Base-by-base conservation (phyloP, 441 rosid species). In the Pelargonium myrrhifolium region DNA sequence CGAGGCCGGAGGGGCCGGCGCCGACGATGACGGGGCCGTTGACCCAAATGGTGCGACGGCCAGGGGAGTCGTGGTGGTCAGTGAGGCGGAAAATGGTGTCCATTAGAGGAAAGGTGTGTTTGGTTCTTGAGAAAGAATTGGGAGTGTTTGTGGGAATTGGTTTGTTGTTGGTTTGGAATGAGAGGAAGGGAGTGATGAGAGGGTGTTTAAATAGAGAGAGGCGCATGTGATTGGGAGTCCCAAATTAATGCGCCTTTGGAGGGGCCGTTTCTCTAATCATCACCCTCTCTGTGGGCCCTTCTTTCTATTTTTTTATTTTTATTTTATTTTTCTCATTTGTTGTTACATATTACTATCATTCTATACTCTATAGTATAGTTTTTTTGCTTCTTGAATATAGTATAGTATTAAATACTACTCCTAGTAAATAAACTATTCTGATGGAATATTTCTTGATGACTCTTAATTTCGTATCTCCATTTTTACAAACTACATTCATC, bases 1-100 rank as follows among this genome's bases (percentile, higher is more conserved):
- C 90, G 45, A 93, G 63, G 66, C 99, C 99, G 15, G 99, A 91
- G 0, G 99, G 99, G 14, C 99, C 99, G 1, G 97, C 99, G 6
- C 99, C 99, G 39, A 93, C 79, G 11, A 93, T 86, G 67, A 93
- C 82, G 31, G 96, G 93, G 6, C 90, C 89, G 5, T 71, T 51
- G 61, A 86, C 78, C 51, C 51, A 45, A 9, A 45, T 45, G 51
- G n/a, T 10, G 14, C 51, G 51, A 3, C 14, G 51, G 14, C 0
- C n/a, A n/a, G 26, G 26, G 26, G 26, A 24, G 26, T 24, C 1
- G 26, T 24, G 26, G 26, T 24, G 26, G 26, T 24, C 26, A 24
- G 26, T 24, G 26, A 24, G 26, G 26, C 26, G 26, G 26, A 24
- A 24, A 2, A 24, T 1, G 26, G 26, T 24, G 26, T 24, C 26